Conservation (phyloP, 2,329 filamentous ascomycete genomes). For the Aureobasidium uvarum region DNA sequence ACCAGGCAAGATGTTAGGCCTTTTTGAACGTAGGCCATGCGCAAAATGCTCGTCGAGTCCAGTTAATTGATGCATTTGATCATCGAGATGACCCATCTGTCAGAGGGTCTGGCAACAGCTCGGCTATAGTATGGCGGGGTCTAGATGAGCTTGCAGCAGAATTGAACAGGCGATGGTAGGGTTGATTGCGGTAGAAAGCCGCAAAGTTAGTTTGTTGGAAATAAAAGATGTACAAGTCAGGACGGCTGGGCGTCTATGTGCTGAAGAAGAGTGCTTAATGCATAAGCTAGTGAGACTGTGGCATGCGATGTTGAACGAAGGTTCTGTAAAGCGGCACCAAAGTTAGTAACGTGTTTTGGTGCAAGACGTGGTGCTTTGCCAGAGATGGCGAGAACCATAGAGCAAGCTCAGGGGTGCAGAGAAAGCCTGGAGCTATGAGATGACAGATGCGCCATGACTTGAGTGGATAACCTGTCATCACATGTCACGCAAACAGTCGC, state of each 20-base stretch:
- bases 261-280: slow-evolving; percentile 21
- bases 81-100: neutral
- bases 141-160: neutral
- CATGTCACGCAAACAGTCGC: slow-evolving; percentile 16
- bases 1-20: neutral
- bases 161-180: neutral
- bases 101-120: neutral
- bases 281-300: slow-evolving; percentile 4
- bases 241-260: slow-evolving; percentile 28
- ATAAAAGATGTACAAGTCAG: slow-evolving; percentile 14
- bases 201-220: neutral
- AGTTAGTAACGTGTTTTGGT: neutral
- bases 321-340: neutral
- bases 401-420: neutral
- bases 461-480: neutral
- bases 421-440: neutral
- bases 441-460: neutral
- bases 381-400: neutral
- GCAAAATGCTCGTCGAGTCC: neutral
- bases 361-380: neutral
- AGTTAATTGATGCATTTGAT: neutral
- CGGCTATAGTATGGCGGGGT: neutral
- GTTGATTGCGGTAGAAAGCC: neutral
- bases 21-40: neutral
- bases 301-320: neutral